Percentiles rank a stretch among this genome's conserved stretches.
Evolutionary conservation across 2,329 filamentous ascomycete genomes (phyloP).

Genomic region (Trichoderma citrinoviride): DNA sequence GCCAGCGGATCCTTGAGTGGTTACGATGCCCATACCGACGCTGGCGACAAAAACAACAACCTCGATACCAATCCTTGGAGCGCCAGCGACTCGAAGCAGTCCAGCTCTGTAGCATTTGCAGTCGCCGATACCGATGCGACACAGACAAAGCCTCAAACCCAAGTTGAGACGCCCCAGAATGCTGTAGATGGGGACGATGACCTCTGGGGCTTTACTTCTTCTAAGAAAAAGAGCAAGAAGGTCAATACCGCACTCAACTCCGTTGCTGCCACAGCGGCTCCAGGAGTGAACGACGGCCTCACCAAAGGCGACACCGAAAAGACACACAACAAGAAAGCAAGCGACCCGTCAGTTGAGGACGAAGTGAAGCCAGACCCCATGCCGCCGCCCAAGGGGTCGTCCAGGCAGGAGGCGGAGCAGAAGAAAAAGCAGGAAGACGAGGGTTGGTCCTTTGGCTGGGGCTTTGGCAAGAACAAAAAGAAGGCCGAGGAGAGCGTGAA

Average conservation of each 20-base stretch:
- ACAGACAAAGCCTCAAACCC: constrained; percentile 40
- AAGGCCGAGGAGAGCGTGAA: constrained; percentile 12
- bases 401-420: constrained; percentile 25
- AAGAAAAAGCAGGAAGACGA: constrained; percentile 35
- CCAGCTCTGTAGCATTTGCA: constrained; percentile 44
- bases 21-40: constrained; percentile 32
- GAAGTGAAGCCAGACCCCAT: constrained; percentile 25
- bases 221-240: constrained; percentile 44
- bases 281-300: constrained; percentile 26
- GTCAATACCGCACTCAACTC: constrained; percentile 30
- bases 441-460: constrained; percentile 31
- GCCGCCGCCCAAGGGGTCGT: constrained; percentile 28
- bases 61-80: constrained; percentile 51
- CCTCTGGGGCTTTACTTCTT: constrained; percentile 36
- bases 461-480: constrained; percentile 33
- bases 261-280: constrained; percentile 25
- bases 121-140: constrained; percentile 47
- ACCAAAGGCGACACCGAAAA: constrained; percentile 33
- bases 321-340: constrained; percentile 41
- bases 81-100: constrained; percentile 50
- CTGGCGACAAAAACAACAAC: constrained; percentile 42
- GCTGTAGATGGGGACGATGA: constrained; percentile 30
- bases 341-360: constrained; percentile 28
- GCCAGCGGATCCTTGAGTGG: constrained; percentile 34
- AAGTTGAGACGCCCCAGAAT: constrained; percentile 31